Base-by-base conservation (phyloP, 2,329 filamentous ascomycete genomes). In the Apiospora aurea region DNA sequence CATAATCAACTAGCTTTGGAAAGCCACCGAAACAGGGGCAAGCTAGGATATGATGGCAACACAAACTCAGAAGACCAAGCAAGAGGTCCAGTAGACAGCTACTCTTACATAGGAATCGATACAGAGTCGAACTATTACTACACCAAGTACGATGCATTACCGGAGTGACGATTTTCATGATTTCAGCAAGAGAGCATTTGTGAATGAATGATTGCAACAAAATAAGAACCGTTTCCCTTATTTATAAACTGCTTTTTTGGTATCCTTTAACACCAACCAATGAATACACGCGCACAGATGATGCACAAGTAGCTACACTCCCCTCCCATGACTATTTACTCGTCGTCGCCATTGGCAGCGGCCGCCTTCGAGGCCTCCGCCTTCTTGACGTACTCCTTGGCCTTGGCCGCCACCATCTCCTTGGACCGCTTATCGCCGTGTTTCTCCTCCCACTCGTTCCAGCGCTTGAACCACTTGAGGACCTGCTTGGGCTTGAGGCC, bases 401-500 rank as follows among this genome's bases (percentile, higher is more conserved):
- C 93, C 80, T 90, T 87, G 24, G 88, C 91, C 79, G 90, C 91
- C 67, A 95, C 93, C 76, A 87, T 88, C 79, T 94, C 92, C 68
- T 90, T 86, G 76, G 87, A 89, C 86, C 93, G 94, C 74, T 87
- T 85, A 79, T 92, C 90, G 1, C 93, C 94, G 72, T 89, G 84
- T 80, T 88, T 88, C 83, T 92, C 91, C 85, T 99, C 96, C 89
- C 94, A 98, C 76, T 93, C 90, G 72, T 93, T 89, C 96, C 96
- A 99, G 76, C 93, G 89, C 84, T 94, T 94, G 84, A 98, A 99
- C 86, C 97, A 94, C 79, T 91, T 92, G 84, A 92, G 92, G 21
- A 95, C 95, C 80, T 95, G 90, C 80, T 94, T 91, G 53, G 93
- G 89, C 87, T 97, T 97, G 76, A 97, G 85, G 1, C 88, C 87